Evolutionary conservation across 176 grass and related monocot species (phyloP).

Genomic region (Avena insularis): DNA sequence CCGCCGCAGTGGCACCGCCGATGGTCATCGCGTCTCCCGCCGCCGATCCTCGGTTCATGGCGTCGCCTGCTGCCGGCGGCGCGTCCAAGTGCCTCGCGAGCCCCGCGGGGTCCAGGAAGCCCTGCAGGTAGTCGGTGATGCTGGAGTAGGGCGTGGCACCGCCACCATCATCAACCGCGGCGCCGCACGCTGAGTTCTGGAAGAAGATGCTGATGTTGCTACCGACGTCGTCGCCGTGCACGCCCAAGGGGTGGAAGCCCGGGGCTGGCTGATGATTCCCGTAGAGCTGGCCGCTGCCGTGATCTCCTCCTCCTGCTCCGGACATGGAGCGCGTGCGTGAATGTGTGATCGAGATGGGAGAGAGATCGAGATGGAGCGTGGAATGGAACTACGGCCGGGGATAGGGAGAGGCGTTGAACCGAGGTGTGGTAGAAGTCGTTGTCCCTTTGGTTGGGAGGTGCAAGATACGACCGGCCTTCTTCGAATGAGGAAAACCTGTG

Average conservation of each 20-base stretch:
- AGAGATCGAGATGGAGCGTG: not conserved
- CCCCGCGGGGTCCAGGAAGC: conserved; percentile 30
- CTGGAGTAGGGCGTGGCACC: conserved; percentile 30
- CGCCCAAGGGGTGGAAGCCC: too few species aligned
- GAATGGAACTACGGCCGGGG: not conserved
- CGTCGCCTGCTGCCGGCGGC: not conserved
- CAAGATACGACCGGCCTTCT: not conserved
- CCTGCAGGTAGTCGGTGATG: conserved; percentile 46
- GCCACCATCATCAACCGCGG: not conserved
- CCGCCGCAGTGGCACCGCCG: too few species aligned
- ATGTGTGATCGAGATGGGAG: not conserved
- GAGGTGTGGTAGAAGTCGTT: not conserved
- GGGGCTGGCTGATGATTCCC: not conserved
- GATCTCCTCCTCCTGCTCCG: not conserved
- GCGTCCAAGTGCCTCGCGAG: conserved; percentile 8
- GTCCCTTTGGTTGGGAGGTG: not conserved
- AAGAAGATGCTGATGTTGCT: conserved; percentile 7
- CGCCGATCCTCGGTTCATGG: conserved; percentile 16
- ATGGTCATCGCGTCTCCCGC: not conserved
- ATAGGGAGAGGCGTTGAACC: conserved; percentile 25
- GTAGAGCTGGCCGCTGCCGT: conserved; percentile 2
- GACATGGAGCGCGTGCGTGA: conserved; percentile 35
- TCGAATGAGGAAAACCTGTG: not conserved
- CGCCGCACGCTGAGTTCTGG: not conserved
- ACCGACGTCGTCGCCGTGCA: not conserved